Evolutionary conservation across 2,329 filamentous ascomycete species (phyloP), one percentile per base, ranked within the genome.

Genomic region (Fusarium transvaalense): DNA sequence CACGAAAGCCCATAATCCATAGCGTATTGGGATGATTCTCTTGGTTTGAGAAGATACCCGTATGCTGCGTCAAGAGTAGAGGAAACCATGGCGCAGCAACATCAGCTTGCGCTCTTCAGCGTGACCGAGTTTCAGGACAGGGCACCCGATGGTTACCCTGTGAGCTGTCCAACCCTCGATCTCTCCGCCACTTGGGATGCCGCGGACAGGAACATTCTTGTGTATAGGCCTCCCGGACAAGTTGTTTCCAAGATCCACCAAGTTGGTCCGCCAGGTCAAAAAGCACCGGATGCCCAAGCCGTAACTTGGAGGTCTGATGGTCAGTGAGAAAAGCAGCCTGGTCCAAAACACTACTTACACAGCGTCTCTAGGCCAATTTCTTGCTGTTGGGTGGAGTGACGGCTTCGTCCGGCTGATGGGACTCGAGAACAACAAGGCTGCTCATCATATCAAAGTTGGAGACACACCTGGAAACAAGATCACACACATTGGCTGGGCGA

Each of bases 341-440:
- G 25, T 34, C n/a, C 19, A 15, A 10, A 39, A 47, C 5, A n/a
- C 37, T 12, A 21, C 47, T 59, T 8, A 61, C n/a, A 61, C n/a
- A 41, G 8, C 15, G 19, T 14, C 8, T 59, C 27, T 45, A 91
- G 90, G 91, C 10, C 91, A 92, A 66, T 89, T 93, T 41, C 85
- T 97, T 56, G 93, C 93, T 15, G 88, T 96, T 15, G 93, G 89
- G 45, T 97, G 93, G 89, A 93, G 88, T 71, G 93, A 97, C 81
- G 92, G 92, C 29, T 87, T 87, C 9, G 88, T 96, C 21, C 89
- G 93, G 60, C 81, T 97, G 35, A 86, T 95, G 77, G 92, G 91
- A 63, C 81, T 93, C 23, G 93, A 96, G 77, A 94, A 89, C 72
- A 92, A 89, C 77, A 97, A 95, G 79, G 88, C 91, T 14, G 89